These are phyloP conservation scores for Mycocentrospora acerina DNA, from an alignment of 2,329 filamentous ascomycete species.

Conservation along the genomic window DNA sequence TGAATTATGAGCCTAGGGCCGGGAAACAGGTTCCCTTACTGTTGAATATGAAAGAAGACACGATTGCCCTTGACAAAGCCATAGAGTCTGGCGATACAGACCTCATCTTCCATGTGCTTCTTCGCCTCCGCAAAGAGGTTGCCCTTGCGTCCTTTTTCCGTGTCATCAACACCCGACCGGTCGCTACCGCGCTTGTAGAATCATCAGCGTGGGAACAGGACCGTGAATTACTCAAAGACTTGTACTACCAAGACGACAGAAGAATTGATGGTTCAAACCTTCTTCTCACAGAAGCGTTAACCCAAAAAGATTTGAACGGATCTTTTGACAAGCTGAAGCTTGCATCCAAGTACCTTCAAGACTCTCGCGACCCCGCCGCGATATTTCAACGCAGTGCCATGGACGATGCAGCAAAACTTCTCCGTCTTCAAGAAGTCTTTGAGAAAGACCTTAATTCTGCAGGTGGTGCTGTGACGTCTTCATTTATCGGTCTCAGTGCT, in stretches of 20 bases:
- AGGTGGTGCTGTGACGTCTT: conserved; percentile 38
- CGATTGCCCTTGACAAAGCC: conserved; percentile 91
- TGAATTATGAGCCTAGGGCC: conserved; percentile 91
- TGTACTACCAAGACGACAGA: conserved; percentile 97
- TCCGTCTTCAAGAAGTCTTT: conserved; percentile 83
- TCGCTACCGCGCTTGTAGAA: conserved; percentile 88
- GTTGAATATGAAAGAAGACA: conserved; percentile 92
- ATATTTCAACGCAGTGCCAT: conserved; percentile 72
- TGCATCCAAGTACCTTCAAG: conserved; percentile 77
- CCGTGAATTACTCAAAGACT: conserved; percentile 80
- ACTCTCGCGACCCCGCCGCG: conserved; percentile 74
- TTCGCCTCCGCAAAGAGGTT: conserved; percentile 86
- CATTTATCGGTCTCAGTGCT: conserved; percentile 79
- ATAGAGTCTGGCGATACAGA: conserved; percentile 95
- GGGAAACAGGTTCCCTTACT: conserved; percentile 95
- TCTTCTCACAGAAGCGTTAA: conserved; percentile 79
- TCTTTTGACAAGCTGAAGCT: conserved; percentile 85
- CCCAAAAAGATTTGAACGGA: conserved; percentile 67
- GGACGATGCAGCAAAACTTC: conserved; percentile 75
- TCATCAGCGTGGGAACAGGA: conserved; percentile 79
- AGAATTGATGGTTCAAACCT: conserved; percentile 85
- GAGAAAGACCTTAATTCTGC: conserved; percentile 69
- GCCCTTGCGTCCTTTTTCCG: conserved; percentile 91
- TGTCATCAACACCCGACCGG: conserved; percentile 79
- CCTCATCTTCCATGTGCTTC: conserved; percentile 82